Conservation (phyloP, 495 filamentous ascomycete species). For the Astrothelium macrocarpum region DNA sequence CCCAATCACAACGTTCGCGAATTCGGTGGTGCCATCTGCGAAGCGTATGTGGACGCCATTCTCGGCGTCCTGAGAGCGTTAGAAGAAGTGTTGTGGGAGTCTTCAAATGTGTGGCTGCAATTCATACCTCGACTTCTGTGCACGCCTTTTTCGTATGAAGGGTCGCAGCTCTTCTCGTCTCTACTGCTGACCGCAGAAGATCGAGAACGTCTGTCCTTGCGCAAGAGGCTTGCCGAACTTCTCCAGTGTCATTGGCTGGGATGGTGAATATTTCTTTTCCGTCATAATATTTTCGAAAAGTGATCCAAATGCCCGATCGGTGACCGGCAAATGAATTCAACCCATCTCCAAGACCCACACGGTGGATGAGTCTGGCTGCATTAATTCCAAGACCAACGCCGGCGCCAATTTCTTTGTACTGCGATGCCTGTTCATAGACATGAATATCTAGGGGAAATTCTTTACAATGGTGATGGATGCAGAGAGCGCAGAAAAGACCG, state of each 20-base stretch:
- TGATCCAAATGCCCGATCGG: slow-evolving; percentile 13
- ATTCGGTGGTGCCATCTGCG: slow-evolving; percentile 25
- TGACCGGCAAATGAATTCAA: slow-evolving; percentile 16
- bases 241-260: slow-evolving; percentile 15
- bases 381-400: slow-evolving; percentile 19
- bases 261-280: slow-evolving; percentile 16
- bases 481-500: slow-evolving; percentile 15
- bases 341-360: slow-evolving; percentile 13
- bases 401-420: slow-evolving; percentile 20
- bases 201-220: slow-evolving; percentile 16
- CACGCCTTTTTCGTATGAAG: slow-evolving; percentile 18
- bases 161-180: slow-evolving; percentile 14
- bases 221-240: slow-evolving; percentile 15
- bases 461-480: slow-evolving; percentile 19
- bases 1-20: slow-evolving; percentile 33
- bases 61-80: slow-evolving; percentile 11
- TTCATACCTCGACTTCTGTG: slow-evolving; percentile 10
- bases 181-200: slow-evolving; percentile 11
- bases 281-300: slow-evolving; percentile 16
- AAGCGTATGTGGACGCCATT: slow-evolving; percentile 27
- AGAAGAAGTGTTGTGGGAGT: neutral
- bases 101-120: neutral
- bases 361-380: slow-evolving; percentile 16
- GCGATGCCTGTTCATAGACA: slow-evolving; percentile 19
- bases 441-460: slow-evolving; percentile 16